phyloP scores from a whole-genome alignment of 352 stramenopile species.

The Pythium sukuiense region DNA sequence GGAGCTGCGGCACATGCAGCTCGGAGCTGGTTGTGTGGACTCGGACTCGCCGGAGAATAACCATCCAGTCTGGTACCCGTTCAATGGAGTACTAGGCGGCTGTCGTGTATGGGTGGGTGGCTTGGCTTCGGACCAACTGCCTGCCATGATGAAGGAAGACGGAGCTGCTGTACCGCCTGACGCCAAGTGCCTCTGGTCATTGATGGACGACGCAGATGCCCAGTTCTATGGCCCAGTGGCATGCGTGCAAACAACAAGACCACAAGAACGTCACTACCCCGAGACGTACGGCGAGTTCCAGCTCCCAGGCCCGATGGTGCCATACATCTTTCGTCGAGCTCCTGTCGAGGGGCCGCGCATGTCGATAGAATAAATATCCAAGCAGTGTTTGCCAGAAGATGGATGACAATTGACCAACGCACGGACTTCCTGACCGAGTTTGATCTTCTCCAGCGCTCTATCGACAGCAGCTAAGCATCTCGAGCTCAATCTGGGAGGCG shows the following conservation, averaged over 20 bases:
- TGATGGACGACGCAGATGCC: background rate
- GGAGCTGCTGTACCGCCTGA: background rate
- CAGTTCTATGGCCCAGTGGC: background rate
- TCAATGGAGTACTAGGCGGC: background rate
- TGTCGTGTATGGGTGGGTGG: background rate
- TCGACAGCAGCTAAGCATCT: no score
- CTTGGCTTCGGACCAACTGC: background rate
- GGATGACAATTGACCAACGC: no score
- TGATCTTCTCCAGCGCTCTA: no score
- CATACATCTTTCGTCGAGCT: background rate
- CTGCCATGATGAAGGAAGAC: background rate
- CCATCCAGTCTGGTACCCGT: background rate
- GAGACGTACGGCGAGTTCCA: background rate
- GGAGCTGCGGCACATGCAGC: conserved; percentile 1
- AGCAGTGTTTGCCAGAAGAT: no score
- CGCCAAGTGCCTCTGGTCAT: background rate
- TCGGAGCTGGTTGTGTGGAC: background rate
- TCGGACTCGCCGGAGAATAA: background rate
- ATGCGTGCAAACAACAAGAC: background rate
- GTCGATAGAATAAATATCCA: no score
- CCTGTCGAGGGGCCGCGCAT: no score
- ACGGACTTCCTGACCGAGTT: no score
- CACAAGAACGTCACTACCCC: background rate
- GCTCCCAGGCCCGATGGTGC: background rate
- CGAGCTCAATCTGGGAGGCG: no score